Evolutionary conservation across 2,329 filamentous ascomycete species (phyloP).

Genomic region (Curvularia sp.): DNA sequence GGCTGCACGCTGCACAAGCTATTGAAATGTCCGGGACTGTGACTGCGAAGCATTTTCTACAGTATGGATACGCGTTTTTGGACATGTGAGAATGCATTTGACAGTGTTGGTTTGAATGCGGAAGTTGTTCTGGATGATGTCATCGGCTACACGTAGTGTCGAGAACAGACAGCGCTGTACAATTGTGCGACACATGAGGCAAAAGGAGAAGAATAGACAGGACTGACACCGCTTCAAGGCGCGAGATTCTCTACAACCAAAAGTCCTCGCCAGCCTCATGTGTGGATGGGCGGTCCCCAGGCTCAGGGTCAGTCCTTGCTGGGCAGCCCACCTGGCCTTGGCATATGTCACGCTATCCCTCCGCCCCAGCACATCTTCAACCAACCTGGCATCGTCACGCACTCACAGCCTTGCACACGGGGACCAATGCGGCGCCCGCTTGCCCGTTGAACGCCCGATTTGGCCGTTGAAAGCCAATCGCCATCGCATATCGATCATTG

Average conservation of each 20-base stretch:
- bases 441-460: constrained; percentile 6
- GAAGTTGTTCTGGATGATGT: not conserved
- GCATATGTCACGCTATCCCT: not conserved
- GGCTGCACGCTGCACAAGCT: constrained; percentile 21
- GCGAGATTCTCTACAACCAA: not conserved
- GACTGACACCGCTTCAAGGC: not conserved
- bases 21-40: constrained; percentile 24
- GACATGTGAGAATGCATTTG: not conserved
- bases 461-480: constrained; percentile 25
- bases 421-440: constrained; percentile 31
- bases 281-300: not conserved
- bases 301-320: constrained; percentile 5
- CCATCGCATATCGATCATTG: constrained; percentile 37
- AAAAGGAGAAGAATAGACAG: not conserved
- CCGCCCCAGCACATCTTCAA: not conserved
- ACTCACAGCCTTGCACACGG: not conserved
- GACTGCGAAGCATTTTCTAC: not conserved
- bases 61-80: not conserved
- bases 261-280: not conserved
- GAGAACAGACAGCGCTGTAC: not conserved
- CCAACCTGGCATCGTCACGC: not conserved
- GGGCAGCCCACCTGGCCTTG: not conserved
- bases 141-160: not conserved
- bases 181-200: not conserved
- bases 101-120: not conserved